phyloP scores from a whole-genome alignment of 1,284 basidiomycete genomes.

The Ustilago cynodontis region DNA sequence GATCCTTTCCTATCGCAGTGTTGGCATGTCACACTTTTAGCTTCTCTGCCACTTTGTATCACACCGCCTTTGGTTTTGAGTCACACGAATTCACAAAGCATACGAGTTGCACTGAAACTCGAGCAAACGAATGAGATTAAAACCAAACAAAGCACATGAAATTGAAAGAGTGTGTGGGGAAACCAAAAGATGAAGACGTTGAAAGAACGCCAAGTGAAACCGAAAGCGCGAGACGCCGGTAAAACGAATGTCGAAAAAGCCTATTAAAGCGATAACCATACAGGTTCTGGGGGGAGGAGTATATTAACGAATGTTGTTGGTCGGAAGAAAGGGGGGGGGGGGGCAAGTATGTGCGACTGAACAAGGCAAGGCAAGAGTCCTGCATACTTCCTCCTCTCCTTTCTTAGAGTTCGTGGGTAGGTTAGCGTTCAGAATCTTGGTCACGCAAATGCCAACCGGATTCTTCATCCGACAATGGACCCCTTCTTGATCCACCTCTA shows the following conservation, averaged over 20 bases:
- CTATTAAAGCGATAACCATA: too few relatives aligned
- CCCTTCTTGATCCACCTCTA: constrained; percentile 18
- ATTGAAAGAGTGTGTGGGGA: background rate
- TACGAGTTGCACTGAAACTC: too few relatives aligned
- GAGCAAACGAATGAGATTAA: background rate
- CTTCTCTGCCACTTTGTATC: too few relatives aligned
- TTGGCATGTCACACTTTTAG: background rate
- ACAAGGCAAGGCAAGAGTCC: constrained; percentile 23
- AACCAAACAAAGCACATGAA: background rate
- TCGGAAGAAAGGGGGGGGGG: background rate
- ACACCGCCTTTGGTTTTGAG: too few relatives aligned
- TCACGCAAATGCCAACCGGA: constrained; percentile 55
- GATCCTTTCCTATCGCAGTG: background rate
- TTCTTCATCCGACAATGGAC: constrained; percentile 44
- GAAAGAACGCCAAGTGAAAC: too few relatives aligned
- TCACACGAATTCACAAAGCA: too few relatives aligned
- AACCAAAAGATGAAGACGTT: too few relatives aligned
- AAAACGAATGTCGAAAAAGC: too few relatives aligned
- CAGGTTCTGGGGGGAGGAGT: too few relatives aligned
- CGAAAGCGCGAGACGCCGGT: too few relatives aligned
- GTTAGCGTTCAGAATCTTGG: constrained; percentile 36
- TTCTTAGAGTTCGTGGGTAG: background rate
- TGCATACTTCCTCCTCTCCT: constrained; percentile 2
- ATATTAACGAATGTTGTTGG: too few relatives aligned
- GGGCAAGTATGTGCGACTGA: constrained; percentile 31